Base-by-base conservation (phyloP, 2,329 filamentous ascomycete species). In the Ilyonectria destructans region DNA sequence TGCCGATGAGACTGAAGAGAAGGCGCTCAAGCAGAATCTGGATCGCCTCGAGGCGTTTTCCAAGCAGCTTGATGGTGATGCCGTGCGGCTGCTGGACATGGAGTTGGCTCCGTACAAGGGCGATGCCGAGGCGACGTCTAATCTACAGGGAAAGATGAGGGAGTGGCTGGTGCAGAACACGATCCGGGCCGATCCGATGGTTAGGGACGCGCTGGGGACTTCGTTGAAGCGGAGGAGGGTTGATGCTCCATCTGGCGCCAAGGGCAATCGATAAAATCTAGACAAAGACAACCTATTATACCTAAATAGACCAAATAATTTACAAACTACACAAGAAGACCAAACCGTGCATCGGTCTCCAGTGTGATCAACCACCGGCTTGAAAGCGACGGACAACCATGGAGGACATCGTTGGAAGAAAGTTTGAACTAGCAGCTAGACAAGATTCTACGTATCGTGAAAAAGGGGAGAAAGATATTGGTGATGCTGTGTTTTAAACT, bases 111-210 rank as follows among this genome's bases (percentile, higher is more conserved):
- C 96, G 0, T 98, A 95, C 80, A 89, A 86, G 58, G 91, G 91
- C n/a, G 92, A 97, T 76, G 83, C 87, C 40, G 87, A 88, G 68
- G 86, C 85, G n/a, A 83, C 92, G 54, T 85, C 85, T 51, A 90
- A 89, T 45, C 69, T 83, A 17, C 88, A 90, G 69, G 87, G 87
- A 46, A 93, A 92, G 75, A 88, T 98, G 82, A 93, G 91, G 81
- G 93, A 96, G 76, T 97, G 94, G 88, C 84, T 98, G 73, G 90
- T 98, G 58, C 91, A 97, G 80, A 97, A 97, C 77, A 95, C 91
- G 15, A 92, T 97, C 67, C 88, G 90, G 72, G 90, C 88, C 55
- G 93, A 96, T 80, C 91, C 91, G 1, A 93, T 96, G 82, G 96
- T 98, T 9, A 88, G 91, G 73, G 91, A 94, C 80, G 95, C 95